A percentile compares a stretch with the other conserved stretches of the same genome.
phyloP scores from a whole-genome alignment of 306 rosid species.

The Sicyos baderoa region DNA sequence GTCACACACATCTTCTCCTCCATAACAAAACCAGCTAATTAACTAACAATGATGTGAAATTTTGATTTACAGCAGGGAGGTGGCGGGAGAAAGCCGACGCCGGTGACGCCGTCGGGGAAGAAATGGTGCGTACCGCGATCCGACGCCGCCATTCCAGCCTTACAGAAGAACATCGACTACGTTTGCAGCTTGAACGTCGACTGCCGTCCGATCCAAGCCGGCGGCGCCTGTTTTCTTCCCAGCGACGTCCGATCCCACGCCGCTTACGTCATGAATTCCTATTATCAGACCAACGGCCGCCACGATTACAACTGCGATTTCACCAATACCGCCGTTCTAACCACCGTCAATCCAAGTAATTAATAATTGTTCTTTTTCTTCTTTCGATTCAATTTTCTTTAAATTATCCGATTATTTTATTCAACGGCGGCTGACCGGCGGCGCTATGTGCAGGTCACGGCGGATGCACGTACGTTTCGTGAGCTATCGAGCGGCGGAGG shows the following conservation, averaged over 20 bases:
- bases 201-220: slow-evolving; percentile 54
- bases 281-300: slow-evolving; percentile 48
- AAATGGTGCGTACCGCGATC: slow-evolving; percentile 65
- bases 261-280: slow-evolving; percentile 67
- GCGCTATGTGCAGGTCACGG: slow-evolving; percentile 30
- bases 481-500: neutral
- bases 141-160: slow-evolving; percentile 30
- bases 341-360: slow-evolving; percentile 46
- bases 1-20: too few species aligned
- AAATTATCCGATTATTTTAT: neutral
- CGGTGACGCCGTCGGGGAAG: slow-evolving; percentile 18
- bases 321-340: slow-evolving; percentile 33
- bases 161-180: slow-evolving; percentile 60
- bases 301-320: slow-evolving; percentile 59
- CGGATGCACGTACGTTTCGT: slow-evolving; percentile 22
- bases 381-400: neutral
- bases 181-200: slow-evolving; percentile 54
- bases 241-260: slow-evolving; percentile 40
- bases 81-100: neutral
- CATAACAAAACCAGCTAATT: too few species aligned
- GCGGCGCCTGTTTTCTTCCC: slow-evolving; percentile 51
- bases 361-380: neutral
- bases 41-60: neutral
- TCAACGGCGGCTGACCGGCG: neutral
- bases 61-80: neutral